Percentiles rank a stretch among this genome's conserved stretches.
Conservation (phyloP, 2,329 filamentous ascomycete genomes). For the Neonectria ditissima region DNA sequence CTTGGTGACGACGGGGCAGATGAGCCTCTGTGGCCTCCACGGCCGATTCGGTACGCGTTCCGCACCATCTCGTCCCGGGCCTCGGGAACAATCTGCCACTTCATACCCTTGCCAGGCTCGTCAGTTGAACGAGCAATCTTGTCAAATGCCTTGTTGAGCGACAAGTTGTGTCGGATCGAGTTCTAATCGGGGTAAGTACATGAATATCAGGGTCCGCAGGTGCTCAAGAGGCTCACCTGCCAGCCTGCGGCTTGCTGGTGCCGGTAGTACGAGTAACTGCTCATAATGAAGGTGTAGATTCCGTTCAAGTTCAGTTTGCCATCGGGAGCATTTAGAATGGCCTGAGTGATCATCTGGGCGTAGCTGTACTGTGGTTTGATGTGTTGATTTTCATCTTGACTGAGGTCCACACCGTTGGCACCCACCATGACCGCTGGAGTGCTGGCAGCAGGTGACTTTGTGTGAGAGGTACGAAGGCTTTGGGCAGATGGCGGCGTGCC, state of each 20-base stretch:
- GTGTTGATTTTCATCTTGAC: slow-evolving; percentile 85
- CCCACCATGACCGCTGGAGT: slow-evolving; percentile 54
- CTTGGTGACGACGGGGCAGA: slow-evolving; percentile 77
- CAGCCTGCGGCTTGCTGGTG: slow-evolving; percentile 82
- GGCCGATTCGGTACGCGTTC: slow-evolving; percentile 72
- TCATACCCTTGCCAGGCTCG: slow-evolving; percentile 98
- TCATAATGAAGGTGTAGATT: slow-evolving; percentile 94
- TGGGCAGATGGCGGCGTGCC: slow-evolving; percentile 68
- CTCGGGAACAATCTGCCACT: slow-evolving; percentile 93
- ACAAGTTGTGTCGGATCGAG: slow-evolving; percentile 96
- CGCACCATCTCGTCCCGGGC: slow-evolving; percentile 88
- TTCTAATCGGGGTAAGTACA: slow-evolving; percentile 66
- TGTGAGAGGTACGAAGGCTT: slow-evolving; percentile 36
- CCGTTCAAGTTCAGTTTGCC: slow-evolving; percentile 91
- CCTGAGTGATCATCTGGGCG: slow-evolving; percentile 95
- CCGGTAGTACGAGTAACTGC: slow-evolving; percentile 92
- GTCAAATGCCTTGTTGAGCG: slow-evolving; percentile 92
- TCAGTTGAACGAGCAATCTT: slow-evolving; percentile 94
- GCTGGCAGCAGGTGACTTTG: slow-evolving; percentile 50
- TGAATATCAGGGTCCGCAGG: not conserved
- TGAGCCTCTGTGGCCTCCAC: slow-evolving; percentile 74
- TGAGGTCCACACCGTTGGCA: slow-evolving; percentile 76
- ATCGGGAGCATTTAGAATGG: slow-evolving; percentile 87
- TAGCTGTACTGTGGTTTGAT: slow-evolving; percentile 98
- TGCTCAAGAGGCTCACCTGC: slow-evolving; percentile 73